Conservation (phyloP, 768 basidiomycete genomes). For the Sarcodon aspratus region DNA sequence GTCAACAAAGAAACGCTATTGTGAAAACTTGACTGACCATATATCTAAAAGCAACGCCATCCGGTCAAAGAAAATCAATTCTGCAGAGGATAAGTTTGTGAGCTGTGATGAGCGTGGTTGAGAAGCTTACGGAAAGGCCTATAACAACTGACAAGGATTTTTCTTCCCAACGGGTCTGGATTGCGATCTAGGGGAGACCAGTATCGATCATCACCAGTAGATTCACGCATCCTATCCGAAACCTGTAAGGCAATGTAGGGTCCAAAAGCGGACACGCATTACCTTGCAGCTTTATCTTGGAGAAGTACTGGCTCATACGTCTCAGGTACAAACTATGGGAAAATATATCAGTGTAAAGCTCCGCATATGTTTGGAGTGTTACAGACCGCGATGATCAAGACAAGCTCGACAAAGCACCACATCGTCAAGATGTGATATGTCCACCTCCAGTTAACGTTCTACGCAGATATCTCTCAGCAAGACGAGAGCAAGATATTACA, state of each 20-base stretch:
- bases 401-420: conserved; percentile 46
- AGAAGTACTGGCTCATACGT: conserved; percentile 51
- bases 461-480: conserved; percentile 4
- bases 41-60: conserved; percentile 61
- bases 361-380: not conserved
- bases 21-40: conserved; percentile 32
- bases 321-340: conserved; percentile 46
- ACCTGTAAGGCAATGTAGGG: not conserved
- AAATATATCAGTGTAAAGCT: too few species aligned
- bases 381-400: conserved; percentile 39
- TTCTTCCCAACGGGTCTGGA: conserved; percentile 27
- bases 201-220: conserved; percentile 37
- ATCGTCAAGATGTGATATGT: conserved; percentile 48
- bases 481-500: too few species aligned
- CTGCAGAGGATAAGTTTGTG: conserved; percentile 16
- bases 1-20: conserved; percentile 1
- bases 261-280: not conserved
- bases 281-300: conserved; percentile 45
- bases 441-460: not conserved
- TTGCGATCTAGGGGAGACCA: conserved; percentile 45
- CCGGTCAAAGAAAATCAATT: conserved; percentile 46
- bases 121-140: conserved; percentile 52
- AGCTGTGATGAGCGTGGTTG: not conserved
- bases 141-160: conserved; percentile 44
- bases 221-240: conserved; percentile 32